Evolutionary conservation across 2,329 filamentous ascomycete genomes (phyloP).

Genomic region (Exophiala xenobiotica): DNA sequence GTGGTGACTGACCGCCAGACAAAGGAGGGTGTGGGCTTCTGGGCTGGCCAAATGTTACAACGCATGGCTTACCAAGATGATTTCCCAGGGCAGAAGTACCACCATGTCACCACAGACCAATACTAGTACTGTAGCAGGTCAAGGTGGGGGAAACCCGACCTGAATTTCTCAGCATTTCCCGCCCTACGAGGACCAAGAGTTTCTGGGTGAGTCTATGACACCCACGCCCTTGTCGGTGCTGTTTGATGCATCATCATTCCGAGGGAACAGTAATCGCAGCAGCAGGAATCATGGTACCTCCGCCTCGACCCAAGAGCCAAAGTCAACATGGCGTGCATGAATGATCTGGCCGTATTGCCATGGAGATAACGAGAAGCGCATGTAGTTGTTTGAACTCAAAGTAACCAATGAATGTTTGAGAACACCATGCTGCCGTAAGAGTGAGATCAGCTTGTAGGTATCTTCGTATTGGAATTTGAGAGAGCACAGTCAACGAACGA

Average conservation of each 20-base stretch:
- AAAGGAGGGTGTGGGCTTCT: neutral
- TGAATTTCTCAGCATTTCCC: too few relatives aligned
- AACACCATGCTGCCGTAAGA: slow-evolving; percentile 14
- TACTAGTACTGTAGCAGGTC: too few relatives aligned
- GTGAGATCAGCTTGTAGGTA: neutral
- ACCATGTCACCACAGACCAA: too few relatives aligned
- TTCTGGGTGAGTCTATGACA: too few relatives aligned
- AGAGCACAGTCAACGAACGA: neutral
- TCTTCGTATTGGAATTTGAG: neutral
- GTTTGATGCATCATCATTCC: too few relatives aligned
- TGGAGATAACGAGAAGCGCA: slow-evolving; percentile 4
- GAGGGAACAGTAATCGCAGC: too few relatives aligned
- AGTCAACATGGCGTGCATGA: neutral
- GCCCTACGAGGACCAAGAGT: too few relatives aligned
- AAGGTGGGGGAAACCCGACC: neutral
- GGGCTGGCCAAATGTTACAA: neutral
- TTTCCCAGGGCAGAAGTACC: neutral
- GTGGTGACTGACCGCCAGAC: neutral
- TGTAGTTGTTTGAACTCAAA: neutral
- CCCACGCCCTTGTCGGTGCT: too few relatives aligned
- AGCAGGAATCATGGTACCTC: neutral
- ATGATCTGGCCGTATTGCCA: neutral
- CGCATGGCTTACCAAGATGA: neutral
- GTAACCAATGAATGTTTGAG: neutral
- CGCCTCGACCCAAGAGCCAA: too few relatives aligned